A percentile compares a stretch with the other conserved stretches of the same genome.
Evolutionary conservation across 1,139 yeast genomes (phyloP).

Genomic region (Suhomyces panamericanus): DNA sequence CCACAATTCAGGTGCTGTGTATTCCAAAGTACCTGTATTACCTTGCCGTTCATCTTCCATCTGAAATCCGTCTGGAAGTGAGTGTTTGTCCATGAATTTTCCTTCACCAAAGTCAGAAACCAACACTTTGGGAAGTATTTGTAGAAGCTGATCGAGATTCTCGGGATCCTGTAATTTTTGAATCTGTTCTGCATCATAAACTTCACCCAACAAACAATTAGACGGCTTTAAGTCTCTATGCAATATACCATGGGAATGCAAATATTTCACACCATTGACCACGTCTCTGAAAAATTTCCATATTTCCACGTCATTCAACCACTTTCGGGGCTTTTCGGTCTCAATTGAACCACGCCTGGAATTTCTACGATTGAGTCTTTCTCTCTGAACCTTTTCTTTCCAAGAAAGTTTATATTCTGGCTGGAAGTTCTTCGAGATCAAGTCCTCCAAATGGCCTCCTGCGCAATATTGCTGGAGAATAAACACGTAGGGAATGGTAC

Average conservation of each 20-base stretch:
- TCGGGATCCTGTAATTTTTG: not conserved
- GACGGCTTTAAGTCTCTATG: conserved; percentile 90
- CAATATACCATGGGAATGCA: conserved; percentile 72
- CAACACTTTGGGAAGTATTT: conserved; percentile 59
- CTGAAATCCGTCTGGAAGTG: conserved; percentile 9
- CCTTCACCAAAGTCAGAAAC: conserved; percentile 94
- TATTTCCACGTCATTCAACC: conserved; percentile 45
- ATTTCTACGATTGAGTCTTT: conserved; percentile 25
- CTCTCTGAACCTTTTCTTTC: conserved; percentile 31
- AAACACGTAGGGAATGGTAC: conserved; percentile 72
- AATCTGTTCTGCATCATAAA: conserved; percentile 19
- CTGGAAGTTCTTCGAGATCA: conserved; percentile 42
- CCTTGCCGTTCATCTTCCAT: conserved; percentile 45
- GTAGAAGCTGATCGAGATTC: conserved; percentile 10
- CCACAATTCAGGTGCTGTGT: conserved; percentile 81
- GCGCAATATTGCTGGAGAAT: conserved; percentile 84
- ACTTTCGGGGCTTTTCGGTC: conserved; percentile 19
- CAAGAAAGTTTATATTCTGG: conserved; percentile 24
- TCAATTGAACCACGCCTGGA: conserved; percentile 2
- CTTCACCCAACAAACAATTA: conserved; percentile 64
- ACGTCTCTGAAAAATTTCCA: conserved; percentile 67
- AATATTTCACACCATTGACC: conserved; percentile 64
- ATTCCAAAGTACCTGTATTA: conserved; percentile 83
- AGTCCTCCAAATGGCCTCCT: conserved; percentile 82
- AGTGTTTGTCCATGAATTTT: conserved; percentile 56